phyloP scores from a whole-genome alignment of 2,329 filamentous ascomycete species.

The Calonectria ilicicola region DNA sequence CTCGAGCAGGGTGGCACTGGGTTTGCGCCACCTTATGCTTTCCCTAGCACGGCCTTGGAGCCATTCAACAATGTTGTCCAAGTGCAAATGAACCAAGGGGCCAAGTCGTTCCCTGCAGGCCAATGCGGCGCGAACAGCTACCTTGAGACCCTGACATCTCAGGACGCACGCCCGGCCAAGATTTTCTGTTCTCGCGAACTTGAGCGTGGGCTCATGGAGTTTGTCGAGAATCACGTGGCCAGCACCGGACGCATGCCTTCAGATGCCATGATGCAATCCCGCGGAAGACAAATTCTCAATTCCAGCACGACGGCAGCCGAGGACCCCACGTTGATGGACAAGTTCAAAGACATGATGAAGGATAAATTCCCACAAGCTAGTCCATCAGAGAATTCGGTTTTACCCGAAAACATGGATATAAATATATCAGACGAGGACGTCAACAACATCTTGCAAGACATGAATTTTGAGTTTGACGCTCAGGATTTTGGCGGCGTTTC shows the following conservation, averaged over 20 bases:
- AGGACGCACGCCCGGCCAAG: constrained; percentile 59
- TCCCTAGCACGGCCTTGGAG: constrained; percentile 54
- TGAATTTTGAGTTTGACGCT: constrained; percentile 56
- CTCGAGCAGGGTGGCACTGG: constrained; percentile 64
- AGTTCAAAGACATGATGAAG: constrained; percentile 63
- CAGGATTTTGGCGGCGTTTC: constrained; percentile 41
- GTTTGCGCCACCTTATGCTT: constrained; percentile 67
- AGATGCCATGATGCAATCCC: constrained; percentile 59
- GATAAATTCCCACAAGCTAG: constrained; percentile 40
- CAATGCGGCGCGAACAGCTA: constrained; percentile 61
- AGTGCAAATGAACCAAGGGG: constrained; percentile 49
- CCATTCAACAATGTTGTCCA: constrained; percentile 49
- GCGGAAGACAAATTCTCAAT: constrained; percentile 62
- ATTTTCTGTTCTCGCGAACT: constrained; percentile 71
- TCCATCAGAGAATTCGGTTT: constrained; percentile 27
- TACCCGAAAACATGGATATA: constrained; percentile 49
- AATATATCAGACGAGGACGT: constrained; percentile 54
- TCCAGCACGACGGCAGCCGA: constrained; percentile 64
- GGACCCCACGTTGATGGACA: constrained; percentile 62
- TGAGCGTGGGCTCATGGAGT: constrained; percentile 64
- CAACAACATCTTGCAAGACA: constrained; percentile 55
- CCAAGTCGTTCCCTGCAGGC: constrained; percentile 58
- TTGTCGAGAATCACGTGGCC: constrained; percentile 56
- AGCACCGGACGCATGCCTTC: constrained; percentile 57
- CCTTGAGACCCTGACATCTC: constrained; percentile 56